These are phyloP conservation scores for Takakia lepidozioides DNA, from an alignment of 225 moss, liverwort and hornwort species.

Conservation along the genomic window DNA sequence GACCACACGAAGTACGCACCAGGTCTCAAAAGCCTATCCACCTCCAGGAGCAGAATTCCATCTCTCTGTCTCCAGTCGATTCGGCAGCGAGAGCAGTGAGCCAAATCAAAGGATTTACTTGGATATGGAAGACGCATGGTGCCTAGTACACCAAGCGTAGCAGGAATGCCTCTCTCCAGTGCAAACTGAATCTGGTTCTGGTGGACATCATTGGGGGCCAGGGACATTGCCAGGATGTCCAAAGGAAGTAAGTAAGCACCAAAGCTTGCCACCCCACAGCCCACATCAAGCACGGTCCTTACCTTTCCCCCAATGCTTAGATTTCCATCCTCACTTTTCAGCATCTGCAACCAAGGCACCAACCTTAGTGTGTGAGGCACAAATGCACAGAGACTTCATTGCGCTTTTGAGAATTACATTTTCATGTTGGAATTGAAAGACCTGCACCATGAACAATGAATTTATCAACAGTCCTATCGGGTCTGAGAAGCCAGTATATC, in stretches of 20 bases:
- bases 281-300: conserved; percentile 93
- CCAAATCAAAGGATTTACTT: conserved; percentile 93
- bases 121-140: conserved; percentile 91
- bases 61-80: conserved; percentile 96
- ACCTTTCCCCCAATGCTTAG: conserved; percentile 69
- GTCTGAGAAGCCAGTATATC: no score
- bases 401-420: no score
- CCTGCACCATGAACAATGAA: no score
- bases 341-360: conserved; percentile 52
- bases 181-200: conserved; percentile 97
- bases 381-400: no score
- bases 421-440: no score
- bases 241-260: conserved; percentile 85
- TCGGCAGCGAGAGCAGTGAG: conserved; percentile 97
- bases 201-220: conserved; percentile 97
- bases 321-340: conserved; percentile 69
- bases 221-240: conserved; percentile 82
- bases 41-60: conserved; percentile 91
- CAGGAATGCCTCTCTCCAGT: conserved; percentile 94
- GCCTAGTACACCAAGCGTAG: conserved; percentile 89
- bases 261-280: conserved; percentile 97
- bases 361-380: no score
- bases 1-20: conserved; percentile 99
- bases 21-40: conserved; percentile 83
- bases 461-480: no score